A percentile compares a stretch with the other conserved stretches of the same genome.
phyloP scores from a whole-genome alignment of 495 filamentous ascomycete species.

The Aspergillus nanangensis region DNA sequence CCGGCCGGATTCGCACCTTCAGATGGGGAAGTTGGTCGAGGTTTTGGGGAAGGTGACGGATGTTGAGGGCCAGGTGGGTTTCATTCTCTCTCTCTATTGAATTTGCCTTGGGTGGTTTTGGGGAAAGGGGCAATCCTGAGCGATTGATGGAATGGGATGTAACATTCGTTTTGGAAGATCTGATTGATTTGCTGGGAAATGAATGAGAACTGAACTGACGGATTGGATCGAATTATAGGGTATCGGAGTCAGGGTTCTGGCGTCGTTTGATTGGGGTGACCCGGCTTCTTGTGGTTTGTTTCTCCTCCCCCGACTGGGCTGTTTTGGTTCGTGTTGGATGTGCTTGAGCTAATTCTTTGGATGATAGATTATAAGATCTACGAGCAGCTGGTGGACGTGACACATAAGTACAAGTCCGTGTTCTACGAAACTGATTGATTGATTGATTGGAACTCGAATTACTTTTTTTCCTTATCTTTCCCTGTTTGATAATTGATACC shows the following conservation, averaged over 20 bases:
- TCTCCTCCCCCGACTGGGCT: conserved; percentile 2
- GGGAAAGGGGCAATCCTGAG: background rate
- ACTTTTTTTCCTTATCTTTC: conserved; percentile 8
- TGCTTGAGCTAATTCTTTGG: background rate
- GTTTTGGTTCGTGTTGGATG: background rate
- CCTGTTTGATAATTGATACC: conserved; percentile 11
- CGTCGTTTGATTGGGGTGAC: conserved; percentile 72
- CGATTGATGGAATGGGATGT: background rate
- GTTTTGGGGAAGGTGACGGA: conserved; percentile 85
- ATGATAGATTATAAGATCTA: conserved; percentile 66
- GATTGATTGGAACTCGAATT: conserved; percentile 61
- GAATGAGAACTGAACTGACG: too few relatives aligned
- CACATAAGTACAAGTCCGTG: conserved; percentile 64
- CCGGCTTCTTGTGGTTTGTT: conserved; percentile 33
- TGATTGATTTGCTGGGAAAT: too few relatives aligned
- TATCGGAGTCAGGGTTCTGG: conserved; percentile 69
- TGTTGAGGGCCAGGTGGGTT: conserved; percentile 33
- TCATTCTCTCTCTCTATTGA: background rate
- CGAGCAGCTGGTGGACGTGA: conserved; percentile 81
- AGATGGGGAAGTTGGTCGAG: conserved; percentile 75
- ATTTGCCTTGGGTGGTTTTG: background rate
- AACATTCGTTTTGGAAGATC: background rate
- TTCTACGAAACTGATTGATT: conserved; percentile 18
- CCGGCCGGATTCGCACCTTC: conserved; percentile 77
- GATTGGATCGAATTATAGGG: conserved; percentile 41